Evolutionary conservation across 2,329 filamentous ascomycete species (phyloP).

Genomic region (Diaporthe australafricana): DNA sequence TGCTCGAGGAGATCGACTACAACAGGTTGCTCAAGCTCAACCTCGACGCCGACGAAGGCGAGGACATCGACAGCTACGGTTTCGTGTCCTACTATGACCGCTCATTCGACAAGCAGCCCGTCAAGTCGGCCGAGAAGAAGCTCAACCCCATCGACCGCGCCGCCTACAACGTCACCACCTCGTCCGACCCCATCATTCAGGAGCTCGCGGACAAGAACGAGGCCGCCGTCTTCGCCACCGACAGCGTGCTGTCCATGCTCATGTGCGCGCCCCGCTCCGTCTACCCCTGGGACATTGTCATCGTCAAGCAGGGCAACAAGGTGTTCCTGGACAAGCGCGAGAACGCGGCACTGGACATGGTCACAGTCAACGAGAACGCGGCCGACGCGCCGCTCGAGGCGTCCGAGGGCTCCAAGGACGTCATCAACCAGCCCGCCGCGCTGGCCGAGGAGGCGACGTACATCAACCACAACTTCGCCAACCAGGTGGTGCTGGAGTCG

Average conservation of each 20-base stretch:
- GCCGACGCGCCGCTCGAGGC: conserved; percentile 93
- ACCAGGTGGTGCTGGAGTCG: conserved; percentile 91
- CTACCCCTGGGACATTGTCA: conserved; percentile 98
- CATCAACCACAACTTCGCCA: conserved; percentile 99
- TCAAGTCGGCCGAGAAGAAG: conserved; percentile 89
- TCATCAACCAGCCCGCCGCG: conserved; percentile 91
- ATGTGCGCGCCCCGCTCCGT: conserved; percentile 98
- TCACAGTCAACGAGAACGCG: conserved; percentile 99
- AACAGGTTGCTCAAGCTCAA: conserved; percentile 95
- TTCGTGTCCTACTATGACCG: conserved; percentile 99
- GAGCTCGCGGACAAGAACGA: conserved; percentile 96
- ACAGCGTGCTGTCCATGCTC: conserved; percentile 97
- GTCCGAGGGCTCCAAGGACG: conserved; percentile 91
- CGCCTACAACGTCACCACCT: conserved; percentile 98
- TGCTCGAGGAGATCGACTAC: conserved; percentile 99
- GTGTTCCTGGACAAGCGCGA: conserved; percentile 99
- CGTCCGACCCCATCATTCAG: conserved; percentile 95
- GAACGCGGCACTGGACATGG: conserved; percentile 93
- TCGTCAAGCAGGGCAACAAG: conserved; percentile 93
- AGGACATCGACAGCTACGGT: conserved; percentile 94
- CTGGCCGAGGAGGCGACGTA: conserved; percentile 97
- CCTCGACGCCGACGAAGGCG: conserved; percentile 92
- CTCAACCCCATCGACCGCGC: conserved; percentile 91
- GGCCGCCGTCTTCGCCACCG: conserved; percentile 95
- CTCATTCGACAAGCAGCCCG: conserved; percentile 90